A percentile compares a stretch with the other conserved stretches of the same genome.
phyloP scores from a whole-genome alignment of 768 basidiomycete species.

The Suillus lakei region DNA sequence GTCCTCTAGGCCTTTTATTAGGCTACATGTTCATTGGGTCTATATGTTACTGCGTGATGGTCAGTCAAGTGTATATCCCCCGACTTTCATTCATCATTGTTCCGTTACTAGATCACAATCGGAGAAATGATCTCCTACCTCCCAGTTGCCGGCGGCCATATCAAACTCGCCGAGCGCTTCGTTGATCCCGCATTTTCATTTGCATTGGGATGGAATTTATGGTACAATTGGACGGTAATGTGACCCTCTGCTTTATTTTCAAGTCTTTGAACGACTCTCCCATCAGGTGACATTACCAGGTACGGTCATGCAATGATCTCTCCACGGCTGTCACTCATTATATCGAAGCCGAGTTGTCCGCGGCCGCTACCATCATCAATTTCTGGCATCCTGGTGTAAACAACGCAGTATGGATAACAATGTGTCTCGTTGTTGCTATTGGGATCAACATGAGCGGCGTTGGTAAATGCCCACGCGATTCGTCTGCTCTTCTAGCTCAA shows the following conservation, averaged over 20 bases:
- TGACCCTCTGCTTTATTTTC: slow-evolving; percentile 13
- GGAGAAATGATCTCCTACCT: slow-evolving; percentile 54
- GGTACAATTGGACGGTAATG: slow-evolving; percentile 42
- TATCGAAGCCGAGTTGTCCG: slow-evolving; percentile 48
- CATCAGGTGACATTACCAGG: slow-evolving; percentile 30
- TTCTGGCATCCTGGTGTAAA: slow-evolving; percentile 48
- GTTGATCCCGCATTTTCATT: slow-evolving; percentile 51
- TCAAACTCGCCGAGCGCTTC: slow-evolving; percentile 52
- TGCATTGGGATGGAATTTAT: slow-evolving; percentile 48
- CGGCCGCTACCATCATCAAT: slow-evolving; percentile 54
- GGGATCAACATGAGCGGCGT: slow-evolving; percentile 49
- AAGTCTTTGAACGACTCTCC: neutral
- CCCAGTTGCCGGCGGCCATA: slow-evolving; percentile 50
- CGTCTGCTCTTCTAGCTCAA: fast-evolving
- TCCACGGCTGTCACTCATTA: slow-evolving; percentile 11
- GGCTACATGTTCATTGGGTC: slow-evolving; percentile 44
- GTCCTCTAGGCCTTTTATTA: slow-evolving; percentile 52
- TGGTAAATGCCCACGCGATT: slow-evolving; percentile 26
- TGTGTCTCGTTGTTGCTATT: slow-evolving; percentile 56
- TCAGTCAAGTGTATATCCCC: slow-evolving; percentile 30
- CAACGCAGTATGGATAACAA: slow-evolving; percentile 55
- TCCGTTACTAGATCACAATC: slow-evolving; percentile 25
- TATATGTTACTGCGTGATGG: slow-evolving; percentile 46
- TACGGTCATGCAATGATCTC: slow-evolving; percentile 8
- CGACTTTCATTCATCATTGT: neutral